Evolutionary conservation across 2,329 filamentous ascomycete species (phyloP).

Genomic region (Lanzia echinophila): DNA sequence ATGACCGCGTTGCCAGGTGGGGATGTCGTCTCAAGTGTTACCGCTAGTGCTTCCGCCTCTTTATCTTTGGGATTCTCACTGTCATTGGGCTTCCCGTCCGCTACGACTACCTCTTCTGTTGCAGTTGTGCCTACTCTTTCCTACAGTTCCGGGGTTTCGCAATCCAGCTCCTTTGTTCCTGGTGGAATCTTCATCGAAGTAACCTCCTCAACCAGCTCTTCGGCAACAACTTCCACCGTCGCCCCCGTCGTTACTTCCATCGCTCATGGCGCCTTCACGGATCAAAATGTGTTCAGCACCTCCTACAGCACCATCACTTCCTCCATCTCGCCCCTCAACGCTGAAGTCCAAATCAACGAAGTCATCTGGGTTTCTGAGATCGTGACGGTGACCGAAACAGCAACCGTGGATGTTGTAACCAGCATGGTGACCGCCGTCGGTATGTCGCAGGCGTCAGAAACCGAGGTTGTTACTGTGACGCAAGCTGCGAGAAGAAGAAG

Average conservation of each 20-base stretch:
- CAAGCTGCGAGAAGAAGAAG: neutral
- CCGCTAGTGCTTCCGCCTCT: conserved; percentile 13
- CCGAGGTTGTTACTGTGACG: neutral
- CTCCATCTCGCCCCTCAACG: conserved; percentile 31
- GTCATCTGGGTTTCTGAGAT: conserved; percentile 43
- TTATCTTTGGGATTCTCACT: conserved; percentile 10
- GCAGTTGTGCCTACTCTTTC: conserved; percentile 24
- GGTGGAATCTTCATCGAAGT: conserved; percentile 31
- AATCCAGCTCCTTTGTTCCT: conserved; percentile 17
- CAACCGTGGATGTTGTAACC: neutral
- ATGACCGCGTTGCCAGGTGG: neutral
- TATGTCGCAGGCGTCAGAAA: no score
- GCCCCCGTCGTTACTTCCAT: conserved; percentile 17
- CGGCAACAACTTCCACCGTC: neutral
- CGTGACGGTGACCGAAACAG: neutral
- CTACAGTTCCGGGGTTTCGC: conserved; percentile 22
- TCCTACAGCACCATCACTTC: conserved; percentile 41
- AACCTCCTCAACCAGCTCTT: neutral
- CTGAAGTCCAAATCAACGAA: conserved; percentile 40
- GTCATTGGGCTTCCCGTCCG: conserved; percentile 5
- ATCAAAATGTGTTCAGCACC: conserved; percentile 41
- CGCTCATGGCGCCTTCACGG: no score
- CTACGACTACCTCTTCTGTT: neutral
- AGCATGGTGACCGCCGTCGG: no score
- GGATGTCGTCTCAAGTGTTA: neutral